These are phyloP conservation scores for Backusella sp. DNA, from an alignment of 192 early-diverging fungal species.

Conservation along the genomic window DNA sequence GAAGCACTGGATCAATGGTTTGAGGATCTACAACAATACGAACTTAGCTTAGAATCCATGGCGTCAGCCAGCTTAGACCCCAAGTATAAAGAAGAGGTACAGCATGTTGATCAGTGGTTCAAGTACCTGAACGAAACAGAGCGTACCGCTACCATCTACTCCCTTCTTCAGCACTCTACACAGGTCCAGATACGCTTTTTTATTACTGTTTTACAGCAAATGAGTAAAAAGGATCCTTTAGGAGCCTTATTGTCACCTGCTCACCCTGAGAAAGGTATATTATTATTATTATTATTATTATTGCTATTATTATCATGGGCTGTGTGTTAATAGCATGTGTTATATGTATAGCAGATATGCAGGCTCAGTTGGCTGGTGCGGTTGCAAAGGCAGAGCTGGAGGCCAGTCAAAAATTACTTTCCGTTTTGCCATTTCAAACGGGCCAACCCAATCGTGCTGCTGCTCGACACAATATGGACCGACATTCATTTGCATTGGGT, in stretches of 20 bases:
- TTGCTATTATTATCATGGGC: not conserved
- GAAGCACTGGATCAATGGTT: conserved; percentile 87
- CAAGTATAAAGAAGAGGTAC: conserved; percentile 84
- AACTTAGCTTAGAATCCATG: conserved; percentile 91
- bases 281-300: not conserved
- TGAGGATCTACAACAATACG: conserved; percentile 88
- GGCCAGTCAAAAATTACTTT: conserved; percentile 27
- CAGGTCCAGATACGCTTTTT: conserved; percentile 92
- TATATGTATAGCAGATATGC: conserved; percentile 32
- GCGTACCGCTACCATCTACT: conserved; percentile 84
- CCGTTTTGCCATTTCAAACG: conserved; percentile 28
- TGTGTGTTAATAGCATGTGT: not conserved
- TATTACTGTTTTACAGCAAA: conserved; percentile 88
- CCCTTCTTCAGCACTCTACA: conserved; percentile 83
- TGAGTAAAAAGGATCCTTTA: conserved; percentile 79
- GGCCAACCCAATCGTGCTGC: not conserved
- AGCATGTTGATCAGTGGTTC: conserved; percentile 95
- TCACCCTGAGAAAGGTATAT: conserved; percentile 47
- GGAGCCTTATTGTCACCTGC: conserved; percentile 53
- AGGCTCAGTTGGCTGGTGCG: conserved; percentile 51
- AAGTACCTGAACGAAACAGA: conserved; percentile 86
- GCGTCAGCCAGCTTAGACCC: conserved; percentile 74
- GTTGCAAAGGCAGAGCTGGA: conserved; percentile 58
- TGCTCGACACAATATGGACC: conserved; percentile 16
- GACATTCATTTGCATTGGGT: conserved; percentile 36